Evolutionary conservation across 2,329 filamentous ascomycete genomes (phyloP).

Genomic region (Huntiella decipiens): DNA sequence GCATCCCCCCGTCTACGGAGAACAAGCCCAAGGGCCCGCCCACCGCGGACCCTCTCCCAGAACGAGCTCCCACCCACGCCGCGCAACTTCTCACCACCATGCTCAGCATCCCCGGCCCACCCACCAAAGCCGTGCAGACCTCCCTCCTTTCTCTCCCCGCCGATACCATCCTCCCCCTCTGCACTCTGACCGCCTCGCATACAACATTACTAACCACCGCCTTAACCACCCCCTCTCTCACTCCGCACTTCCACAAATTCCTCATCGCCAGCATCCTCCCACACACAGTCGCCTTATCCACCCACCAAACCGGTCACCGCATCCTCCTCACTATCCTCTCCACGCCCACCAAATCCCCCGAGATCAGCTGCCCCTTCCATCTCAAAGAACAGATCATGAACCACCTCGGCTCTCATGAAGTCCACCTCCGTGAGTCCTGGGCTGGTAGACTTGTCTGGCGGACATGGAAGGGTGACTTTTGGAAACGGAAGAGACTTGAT

Average conservation of each 20-base stretch:
- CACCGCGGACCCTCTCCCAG: constrained; percentile 2
- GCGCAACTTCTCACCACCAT: constrained; percentile 67
- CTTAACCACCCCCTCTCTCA: constrained; percentile 27
- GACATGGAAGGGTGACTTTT: constrained; percentile 38
- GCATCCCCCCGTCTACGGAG: constrained; percentile 19
- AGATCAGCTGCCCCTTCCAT: constrained; percentile 32
- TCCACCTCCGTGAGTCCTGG: constrained; percentile 31
- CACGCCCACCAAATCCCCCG: constrained; percentile 29
- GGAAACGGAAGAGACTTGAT: constrained; percentile 31
- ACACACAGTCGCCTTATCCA: constrained; percentile 26
- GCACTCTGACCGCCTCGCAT: constrained; percentile 33
- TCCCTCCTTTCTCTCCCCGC: constrained; percentile 42
- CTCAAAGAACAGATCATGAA: constrained; percentile 37
- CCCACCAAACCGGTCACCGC: constrained; percentile 31
- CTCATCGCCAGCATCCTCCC: constrained; percentile 30
- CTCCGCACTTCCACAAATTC: constrained; percentile 36
- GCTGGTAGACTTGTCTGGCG: constrained; percentile 38
- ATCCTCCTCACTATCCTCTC: constrained; percentile 30
- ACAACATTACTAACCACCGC: constrained; percentile 32
- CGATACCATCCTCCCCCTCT: constrained; percentile 42
- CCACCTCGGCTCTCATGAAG: constrained; percentile 28
- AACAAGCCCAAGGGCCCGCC: constrained; percentile 12
- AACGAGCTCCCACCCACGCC: constrained; percentile 37
- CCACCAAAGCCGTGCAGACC: constrained; percentile 53
- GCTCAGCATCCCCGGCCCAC: constrained; percentile 50